Evolutionary conservation across 1,284 basidiomycete species (phyloP).

Genomic region (Nidula niveotomentosa): DNA sequence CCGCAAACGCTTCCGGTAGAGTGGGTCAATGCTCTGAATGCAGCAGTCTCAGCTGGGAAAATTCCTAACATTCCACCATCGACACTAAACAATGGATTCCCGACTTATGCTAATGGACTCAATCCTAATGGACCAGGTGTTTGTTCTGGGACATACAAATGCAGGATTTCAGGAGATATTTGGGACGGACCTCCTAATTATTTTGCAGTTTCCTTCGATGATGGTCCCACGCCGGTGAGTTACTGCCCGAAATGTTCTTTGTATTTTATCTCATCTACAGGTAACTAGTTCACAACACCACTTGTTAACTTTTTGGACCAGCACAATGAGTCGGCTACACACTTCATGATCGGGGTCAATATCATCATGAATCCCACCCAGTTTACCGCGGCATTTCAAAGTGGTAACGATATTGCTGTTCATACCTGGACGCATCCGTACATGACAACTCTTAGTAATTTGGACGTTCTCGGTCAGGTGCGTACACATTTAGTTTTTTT

Average conservation of each 20-base stretch:
- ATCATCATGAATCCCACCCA: conserved; percentile 56
- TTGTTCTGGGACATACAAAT: conserved; percentile 71
- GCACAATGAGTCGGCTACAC: conserved; percentile 68
- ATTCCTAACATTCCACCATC: conserved; percentile 70
- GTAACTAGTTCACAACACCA: conserved; percentile 15
- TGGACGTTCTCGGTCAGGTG: conserved; percentile 67
- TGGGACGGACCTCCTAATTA: conserved; percentile 70
- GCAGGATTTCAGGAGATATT: conserved; percentile 55
- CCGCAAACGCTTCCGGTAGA: conserved; percentile 46
- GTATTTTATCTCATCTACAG: neutral
- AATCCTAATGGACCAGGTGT: conserved; percentile 52
- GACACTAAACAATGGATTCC: conserved; percentile 26
- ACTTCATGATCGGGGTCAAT: conserved; percentile 82
- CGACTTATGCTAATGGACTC: conserved; percentile 52
- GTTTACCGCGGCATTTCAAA: conserved; percentile 54
- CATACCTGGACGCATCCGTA: conserved; percentile 84
- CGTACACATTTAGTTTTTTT: conserved; percentile 1
- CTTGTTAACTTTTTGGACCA: conserved; percentile 51
- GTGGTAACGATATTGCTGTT: conserved; percentile 67
- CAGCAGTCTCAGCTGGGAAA: conserved; percentile 64
- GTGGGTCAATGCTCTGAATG: conserved; percentile 70
- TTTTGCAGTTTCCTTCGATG: conserved; percentile 72
- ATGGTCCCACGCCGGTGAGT: conserved; percentile 69
- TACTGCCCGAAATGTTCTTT: neutral
- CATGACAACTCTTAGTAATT: conserved; percentile 77